These are phyloP conservation scores for Ilex asprella DNA, from an alignment of 257 asterid genomes.

Conservation along the genomic window DNA sequence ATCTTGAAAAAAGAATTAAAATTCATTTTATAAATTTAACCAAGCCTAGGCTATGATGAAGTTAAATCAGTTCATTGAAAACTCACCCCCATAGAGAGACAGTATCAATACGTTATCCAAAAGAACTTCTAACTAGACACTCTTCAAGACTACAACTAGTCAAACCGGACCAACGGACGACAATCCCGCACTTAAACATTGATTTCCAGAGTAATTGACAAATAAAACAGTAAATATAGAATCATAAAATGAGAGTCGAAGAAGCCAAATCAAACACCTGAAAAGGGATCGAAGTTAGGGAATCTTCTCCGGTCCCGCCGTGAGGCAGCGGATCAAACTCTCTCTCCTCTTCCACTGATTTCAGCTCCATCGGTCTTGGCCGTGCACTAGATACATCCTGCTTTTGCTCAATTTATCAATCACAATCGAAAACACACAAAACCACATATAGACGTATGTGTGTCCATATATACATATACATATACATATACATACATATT, in stretches of 20 bases:
- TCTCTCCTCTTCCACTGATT: conserved; percentile 31
- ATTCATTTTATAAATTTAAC: no score
- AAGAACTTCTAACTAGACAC: no score
- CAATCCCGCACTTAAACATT: neutral
- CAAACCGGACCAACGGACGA: neutral
- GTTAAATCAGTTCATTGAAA: neutral
- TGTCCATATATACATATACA: neutral
- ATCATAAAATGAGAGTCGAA: neutral
- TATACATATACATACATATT: neutral
- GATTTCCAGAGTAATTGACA: neutral
- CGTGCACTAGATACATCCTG: conserved; percentile 37
- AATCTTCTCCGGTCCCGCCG: conserved; percentile 62
- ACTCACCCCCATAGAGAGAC: neutral
- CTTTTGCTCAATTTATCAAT: neutral
- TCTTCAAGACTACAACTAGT: neutral
- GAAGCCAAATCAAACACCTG: conserved; percentile 41
- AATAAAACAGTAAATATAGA: neutral
- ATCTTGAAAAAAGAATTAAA: no score
- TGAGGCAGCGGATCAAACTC: conserved; percentile 40
- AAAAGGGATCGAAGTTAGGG: conserved; percentile 52
- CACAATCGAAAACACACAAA: neutral
- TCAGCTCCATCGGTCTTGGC: conserved; percentile 38
- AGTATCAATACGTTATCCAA: neutral
- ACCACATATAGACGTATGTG: neutral
- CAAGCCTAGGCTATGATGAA: no score